Evolutionary conservation across 495 filamentous ascomycete genomes (phyloP).

Genomic region (Durotheca rogersii): DNA sequence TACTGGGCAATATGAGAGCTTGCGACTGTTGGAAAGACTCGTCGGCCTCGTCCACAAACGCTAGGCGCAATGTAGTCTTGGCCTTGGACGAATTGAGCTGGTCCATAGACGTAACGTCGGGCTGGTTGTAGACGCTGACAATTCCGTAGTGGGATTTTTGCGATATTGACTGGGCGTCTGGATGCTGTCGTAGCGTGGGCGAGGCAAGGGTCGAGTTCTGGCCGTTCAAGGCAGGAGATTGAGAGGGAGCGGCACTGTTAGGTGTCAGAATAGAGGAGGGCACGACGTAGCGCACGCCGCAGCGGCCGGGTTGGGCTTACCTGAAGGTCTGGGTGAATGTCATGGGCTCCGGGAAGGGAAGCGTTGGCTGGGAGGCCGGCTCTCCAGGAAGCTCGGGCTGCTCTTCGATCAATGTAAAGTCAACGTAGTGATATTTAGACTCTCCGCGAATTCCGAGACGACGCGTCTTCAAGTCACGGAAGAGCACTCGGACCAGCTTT

Average conservation of each 20-base stretch:
- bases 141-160: slow-evolving; percentile 16
- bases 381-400: slow-evolving; percentile 52
- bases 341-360: slow-evolving; percentile 41
- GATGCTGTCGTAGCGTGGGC: slow-evolving; percentile 47
- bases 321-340: slow-evolving; percentile 44
- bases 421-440: slow-evolving; percentile 98
- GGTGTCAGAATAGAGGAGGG: slow-evolving; percentile 27
- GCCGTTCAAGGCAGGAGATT: slow-evolving; percentile 29
- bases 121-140: slow-evolving; percentile 55
- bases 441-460: slow-evolving; percentile 90
- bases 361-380: slow-evolving; percentile 33
- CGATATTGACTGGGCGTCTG: slow-evolving; percentile 17
- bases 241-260: slow-evolving; percentile 27
- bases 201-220: slow-evolving; percentile 72
- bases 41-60: slow-evolving; percentile 59
- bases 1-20: slow-evolving; percentile 71
- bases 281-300: no score
- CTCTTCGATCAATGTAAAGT: slow-evolving; percentile 71
- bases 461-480: slow-evolving; percentile 89
- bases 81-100: slow-evolving; percentile 46
- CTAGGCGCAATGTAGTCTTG: slow-evolving; percentile 66
- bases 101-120: slow-evolving; percentile 45
- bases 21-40: slow-evolving; percentile 59
- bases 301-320: slow-evolving; percentile 38
- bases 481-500: slow-evolving; percentile 93